Evolutionary conservation across 1,139 yeast genomes (phyloP), one percentile per base, ranked within the genome.

Genomic region (Wickerhamomyces sp.): DNA sequence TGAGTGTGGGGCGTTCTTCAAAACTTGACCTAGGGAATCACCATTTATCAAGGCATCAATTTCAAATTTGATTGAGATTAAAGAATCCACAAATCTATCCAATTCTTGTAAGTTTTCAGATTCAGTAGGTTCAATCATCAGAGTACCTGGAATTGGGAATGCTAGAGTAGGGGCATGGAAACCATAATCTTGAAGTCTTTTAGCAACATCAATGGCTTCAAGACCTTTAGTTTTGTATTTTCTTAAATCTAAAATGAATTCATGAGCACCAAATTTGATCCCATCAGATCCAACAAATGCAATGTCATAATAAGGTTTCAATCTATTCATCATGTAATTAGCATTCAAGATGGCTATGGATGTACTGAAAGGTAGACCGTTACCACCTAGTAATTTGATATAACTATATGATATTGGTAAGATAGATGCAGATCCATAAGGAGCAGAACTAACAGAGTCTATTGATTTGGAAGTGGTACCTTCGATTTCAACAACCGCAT

Each of bases 131-230:
- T 93, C 99, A 55, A 93, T 83, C 99, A 93, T 93, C 57, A 93
- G 76, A 4, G 99, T 93, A 50, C 95, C 95, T 11, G 97, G 91
- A 44, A 93, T 96, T 26, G 99, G 99, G 87, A 94, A 93, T 1
- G 98, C 93, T 89, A 93, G 83, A 42, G 99, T 93, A 55, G 99
- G 99, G 1, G 97, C 97, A 67, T 93, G 99, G 82, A 93, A 93
- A 1, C 98, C 97, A 64, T 91, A 93, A 69, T 93, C 99, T 68
- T 93, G 98, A 51, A 93, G 77, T 67, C 99, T 81, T 73, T 93
- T 93, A 49, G 99, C 98, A 50, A 93, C 83, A 64, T 93, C 99
- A 59, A 91, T 89, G 27, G 97, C 98, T 67, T 93, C 98, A 48
- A 93, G 72, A 23, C 96, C 96, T 43, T 80, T 63, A 4, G 76